Evolutionary conservation across 352 stramenopile genomes (phyloP), one percentile per base, ranked within the genome.

Genomic region (Globisporangium orthogonon): DNA sequence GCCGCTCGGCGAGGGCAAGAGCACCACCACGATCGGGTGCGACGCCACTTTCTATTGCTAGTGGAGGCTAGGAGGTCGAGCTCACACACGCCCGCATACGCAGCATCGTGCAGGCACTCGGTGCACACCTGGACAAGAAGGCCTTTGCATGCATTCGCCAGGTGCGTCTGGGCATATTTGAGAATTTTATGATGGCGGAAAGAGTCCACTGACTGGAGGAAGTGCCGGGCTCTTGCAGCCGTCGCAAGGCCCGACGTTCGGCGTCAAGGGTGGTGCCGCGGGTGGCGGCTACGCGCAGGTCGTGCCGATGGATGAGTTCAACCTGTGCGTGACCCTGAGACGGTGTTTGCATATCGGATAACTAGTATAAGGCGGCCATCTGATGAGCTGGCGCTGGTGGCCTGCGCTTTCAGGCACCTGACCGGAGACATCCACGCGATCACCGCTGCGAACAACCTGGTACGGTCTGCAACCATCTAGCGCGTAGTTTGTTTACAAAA

Each of bases 381-480:
- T 41, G 10, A 23, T 43, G 9, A 11, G 28, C 46, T 46, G 6
- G 23, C 15, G 10, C 7, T 13, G 28, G 13, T 31, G 33, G 47
- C 31, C 23, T 23, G 23, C 23, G 23, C 23, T 23, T 40, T 2
- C 64, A 90, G 80, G 15, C 97, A 99, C 66, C 66, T 99, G 48
- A 99, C 97, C 17, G 96, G 97, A 31, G 97, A 99, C 63, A 98
- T 99, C 63, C 97, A 99, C 60, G 97, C 97, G 29, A 98, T 99
- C 63, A 98, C 94, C 41, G 96, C 96, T 28, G 95, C 96, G 7
- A 99, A 99, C 78, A 99, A 99, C 71, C 66, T 99, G 33, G 76
- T 89, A 56, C 57, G 10, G 5, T 17, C 11, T 3, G 37, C 23
- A 23, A 23, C 23, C 23, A 23, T 23, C 23, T 23, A 23, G 23